These are phyloP conservation scores for Skeletonema menzelii DNA, from an alignment of 108 stramenopile species.

Conservation along the genomic window DNA sequence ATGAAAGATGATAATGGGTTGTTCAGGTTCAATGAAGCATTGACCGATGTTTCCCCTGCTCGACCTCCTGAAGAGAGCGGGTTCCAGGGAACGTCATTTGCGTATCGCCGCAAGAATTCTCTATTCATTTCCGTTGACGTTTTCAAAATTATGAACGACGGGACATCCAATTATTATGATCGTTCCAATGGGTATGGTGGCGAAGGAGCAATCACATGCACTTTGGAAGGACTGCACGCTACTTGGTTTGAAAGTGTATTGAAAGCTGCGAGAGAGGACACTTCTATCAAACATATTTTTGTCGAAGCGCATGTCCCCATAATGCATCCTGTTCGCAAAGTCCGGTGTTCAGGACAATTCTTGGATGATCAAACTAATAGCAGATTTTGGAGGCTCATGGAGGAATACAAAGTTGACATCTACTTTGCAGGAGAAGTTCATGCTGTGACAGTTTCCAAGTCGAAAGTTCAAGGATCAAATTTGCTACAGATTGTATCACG, in stretches of 20 bases:
- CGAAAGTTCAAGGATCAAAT: background rate
- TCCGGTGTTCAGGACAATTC: background rate
- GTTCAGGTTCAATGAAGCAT: background rate
- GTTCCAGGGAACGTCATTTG: background rate
- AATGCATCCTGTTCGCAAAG: slow-evolving; percentile 4
- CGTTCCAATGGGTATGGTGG: background rate
- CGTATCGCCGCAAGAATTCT: slow-evolving; percentile 2
- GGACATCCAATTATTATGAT: background rate
- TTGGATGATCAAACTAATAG: slow-evolving; percentile 1
- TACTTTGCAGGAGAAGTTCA: slow-evolving; percentile 16
- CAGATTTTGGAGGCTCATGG: slow-evolving; percentile 2
- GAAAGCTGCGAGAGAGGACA: slow-evolving; percentile 5
- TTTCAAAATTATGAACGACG: background rate
- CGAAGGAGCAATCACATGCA: background rate
- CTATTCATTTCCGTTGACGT: background rate
- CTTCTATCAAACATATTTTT: slow-evolving; percentile 3
- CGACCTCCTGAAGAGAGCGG: background rate
- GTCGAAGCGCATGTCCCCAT: slow-evolving; percentile 7
- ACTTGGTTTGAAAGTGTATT: slow-evolving; percentile 10
- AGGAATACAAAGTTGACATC: background rate
- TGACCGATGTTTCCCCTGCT: background rate
- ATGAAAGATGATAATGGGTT: background rate
- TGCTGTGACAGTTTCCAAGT: background rate
- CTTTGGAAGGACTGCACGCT: background rate
- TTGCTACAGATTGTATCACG: slow-evolving; percentile 2